phyloP scores from a whole-genome alignment of 2,329 filamentous ascomycete genomes.

The Ceratocystis harringtonii region DNA sequence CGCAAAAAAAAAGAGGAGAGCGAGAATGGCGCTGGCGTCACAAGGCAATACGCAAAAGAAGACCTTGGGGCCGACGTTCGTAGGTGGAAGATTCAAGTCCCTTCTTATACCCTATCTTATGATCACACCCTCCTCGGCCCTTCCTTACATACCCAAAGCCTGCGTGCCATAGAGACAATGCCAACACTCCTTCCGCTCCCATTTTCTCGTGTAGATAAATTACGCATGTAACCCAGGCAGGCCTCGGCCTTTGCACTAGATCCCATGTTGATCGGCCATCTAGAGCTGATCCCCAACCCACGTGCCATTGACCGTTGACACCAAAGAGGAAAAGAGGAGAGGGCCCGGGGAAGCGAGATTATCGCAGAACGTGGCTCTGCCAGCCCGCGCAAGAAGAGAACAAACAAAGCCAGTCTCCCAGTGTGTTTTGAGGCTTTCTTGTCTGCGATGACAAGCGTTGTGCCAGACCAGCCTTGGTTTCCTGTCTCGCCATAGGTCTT shows the following conservation, averaged over 20 bases:
- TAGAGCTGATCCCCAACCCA: constrained; percentile 2
- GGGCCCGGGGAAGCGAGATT: not conserved
- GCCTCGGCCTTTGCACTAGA: not conserved
- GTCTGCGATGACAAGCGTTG: not conserved
- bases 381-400: not conserved
- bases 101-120: not conserved
- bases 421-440: not conserved
- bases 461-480: not conserved
- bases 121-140: not conserved
- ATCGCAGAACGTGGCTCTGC: not conserved
- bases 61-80: no score
- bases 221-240: not conserved
- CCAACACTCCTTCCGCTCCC: not conserved
- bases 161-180: not conserved
- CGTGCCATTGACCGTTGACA: not conserved
- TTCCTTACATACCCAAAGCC: not conserved
- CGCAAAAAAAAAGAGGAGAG: not conserved
- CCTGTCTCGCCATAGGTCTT: not conserved
- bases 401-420: not conserved
- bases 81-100: no score
- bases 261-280: not conserved
- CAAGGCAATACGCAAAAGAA: not conserved
- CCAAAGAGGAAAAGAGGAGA: not conserved
- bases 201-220: not conserved
- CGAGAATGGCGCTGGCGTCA: not conserved